Base-by-base conservation (phyloP, 1,139 yeast genomes). In the Kodamaea plutei region DNA sequence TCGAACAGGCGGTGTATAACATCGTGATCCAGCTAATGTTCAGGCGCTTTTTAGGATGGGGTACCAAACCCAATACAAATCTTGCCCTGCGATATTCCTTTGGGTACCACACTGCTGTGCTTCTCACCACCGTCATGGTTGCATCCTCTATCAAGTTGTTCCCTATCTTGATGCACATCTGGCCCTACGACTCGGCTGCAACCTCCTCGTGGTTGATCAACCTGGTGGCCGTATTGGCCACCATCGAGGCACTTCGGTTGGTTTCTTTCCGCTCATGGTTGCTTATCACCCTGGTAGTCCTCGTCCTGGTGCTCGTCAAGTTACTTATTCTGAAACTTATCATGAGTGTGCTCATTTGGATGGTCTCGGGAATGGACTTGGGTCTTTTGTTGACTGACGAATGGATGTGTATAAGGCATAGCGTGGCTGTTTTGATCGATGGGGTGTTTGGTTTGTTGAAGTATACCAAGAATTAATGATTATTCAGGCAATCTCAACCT, bases 161-260 rank as follows among this genome's bases (percentile, higher is more conserved):
- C 40, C 98, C 98, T 0, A 83, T 93, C n/a, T 64, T 91, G 20
- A 89, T 89, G 89, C 66, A 91, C 22, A 89, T 93, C 21, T 91
- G 99, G 99, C 91, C 95, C 1, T 91, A 91, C 50, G 96, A 91
- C 48, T 54, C 53, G 22, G 73, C 84, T 6, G 69, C 84, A 0
- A 66, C 81, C 6, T 82, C 85, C 0, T 71, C 79, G 9, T 64
- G 66, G 11, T 63, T 79, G 10, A 80, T 84, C 17, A 75, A 74
- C 35, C 61, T 76, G 47, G 73, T 82, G 4, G 82, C 85, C 1
- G 69, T 73, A 28, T 53, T 82, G 32, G 81, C 76, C 42, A 67
- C 79, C 8, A 58, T 82, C 2, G 95, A 85, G 47, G 81, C 89
- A 0, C 52, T 85, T 25, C 61, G 66, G 22, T 71, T 79, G 11